These are phyloP conservation scores for Paecilomyces sp. DNA, from an alignment of 2,329 filamentous ascomycete species.

Conservation along the genomic window DNA sequence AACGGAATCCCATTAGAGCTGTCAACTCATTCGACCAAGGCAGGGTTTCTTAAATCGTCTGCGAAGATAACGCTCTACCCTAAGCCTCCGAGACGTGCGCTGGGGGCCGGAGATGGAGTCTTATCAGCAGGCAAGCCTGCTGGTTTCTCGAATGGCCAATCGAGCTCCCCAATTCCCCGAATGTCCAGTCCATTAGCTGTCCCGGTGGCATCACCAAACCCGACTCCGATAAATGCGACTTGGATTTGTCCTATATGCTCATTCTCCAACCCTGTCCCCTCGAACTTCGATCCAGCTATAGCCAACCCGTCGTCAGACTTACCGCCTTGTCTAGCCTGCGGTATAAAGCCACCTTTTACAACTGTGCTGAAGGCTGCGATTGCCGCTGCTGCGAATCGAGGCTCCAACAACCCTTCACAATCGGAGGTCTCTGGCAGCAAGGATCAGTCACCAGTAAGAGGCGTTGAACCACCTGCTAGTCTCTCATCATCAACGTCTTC, in stretches of 20 bases:
- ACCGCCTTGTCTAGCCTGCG: slow-evolving; percentile 84
- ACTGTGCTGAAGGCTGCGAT: slow-evolving; percentile 84
- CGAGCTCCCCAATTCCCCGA: slow-evolving; percentile 23
- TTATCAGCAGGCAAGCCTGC: slow-evolving; percentile 16
- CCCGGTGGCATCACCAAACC: slow-evolving; percentile 25
- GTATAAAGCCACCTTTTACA: slow-evolving; percentile 80
- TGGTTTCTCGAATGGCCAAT: slow-evolving; percentile 26
- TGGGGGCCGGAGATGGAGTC: slow-evolving; percentile 43
- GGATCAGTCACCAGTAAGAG: not conserved
- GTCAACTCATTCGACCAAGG: slow-evolving; percentile 41
- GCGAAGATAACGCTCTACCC: slow-evolving; percentile 85
- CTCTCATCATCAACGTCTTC: slow-evolving; percentile 2
- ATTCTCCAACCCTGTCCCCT: slow-evolving; percentile 85
- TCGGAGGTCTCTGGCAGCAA: not conserved
- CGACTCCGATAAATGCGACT: slow-evolving; percentile 53
- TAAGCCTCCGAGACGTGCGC: slow-evolving; percentile 64
- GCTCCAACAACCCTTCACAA: slow-evolving; percentile 1
- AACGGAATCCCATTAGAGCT: slow-evolving; percentile 1
- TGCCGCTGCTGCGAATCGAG: slow-evolving; percentile 53
- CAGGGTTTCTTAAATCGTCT: slow-evolving; percentile 90
- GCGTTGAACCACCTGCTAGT: not conserved
- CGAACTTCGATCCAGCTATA: slow-evolving; percentile 82
- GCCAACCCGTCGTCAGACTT: slow-evolving; percentile 73
- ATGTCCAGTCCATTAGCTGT: slow-evolving; percentile 23
- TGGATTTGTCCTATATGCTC: slow-evolving; percentile 97